Evolutionary conservation across 1,139 yeast species (phyloP), one percentile per base, ranked within the genome.

Genomic region (Suhomyces panamericanus): DNA sequence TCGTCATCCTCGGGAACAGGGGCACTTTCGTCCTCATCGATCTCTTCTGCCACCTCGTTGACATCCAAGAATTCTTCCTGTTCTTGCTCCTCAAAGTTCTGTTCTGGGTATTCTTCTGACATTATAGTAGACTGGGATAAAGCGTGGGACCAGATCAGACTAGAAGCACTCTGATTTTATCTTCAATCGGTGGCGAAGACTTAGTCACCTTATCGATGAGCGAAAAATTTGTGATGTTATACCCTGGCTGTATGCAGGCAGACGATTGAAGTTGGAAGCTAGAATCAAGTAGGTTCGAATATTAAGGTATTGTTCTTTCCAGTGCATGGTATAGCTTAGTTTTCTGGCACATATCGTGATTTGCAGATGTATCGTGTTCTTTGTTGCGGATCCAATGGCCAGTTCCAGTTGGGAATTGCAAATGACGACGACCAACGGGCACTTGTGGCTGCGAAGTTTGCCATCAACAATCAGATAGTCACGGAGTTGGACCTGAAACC

Each of bases 311-410:
- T 20, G 24, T 7, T 20, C 24, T 4, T 20, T 20, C 24, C 24
- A 20, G 24, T 4, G 8, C 9, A 20, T 4, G 8, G 8, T 8
- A 20, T 6, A 20, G 6, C 24, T 6, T 20, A 4, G 24, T 7
- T 20, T 20, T 20, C 24, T 2, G 24, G 8, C 9, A 7, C 14
- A 13, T 13, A 13, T 13, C 17, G 14, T n/a, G 9, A 10, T 30
- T 30, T 4, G 3, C 29, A 6, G 29, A 39, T 47, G 48, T 74
- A 61, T 55, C 52, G 43, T 26, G 59, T 82, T 8, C 68, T 70
- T 32, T 69, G 80, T 1, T 83, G 95, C 62, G 98, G 98, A 0
- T 89, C 96, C 2, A 91, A 91, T 64, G 96, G 96, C 1, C 70
- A 66, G 38, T 81, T 65, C 45, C 98, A 91, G 59, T 71, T 91